Conservation (phyloP, 2,329 filamentous ascomycete genomes). For the Aspergillus unguis region DNA sequence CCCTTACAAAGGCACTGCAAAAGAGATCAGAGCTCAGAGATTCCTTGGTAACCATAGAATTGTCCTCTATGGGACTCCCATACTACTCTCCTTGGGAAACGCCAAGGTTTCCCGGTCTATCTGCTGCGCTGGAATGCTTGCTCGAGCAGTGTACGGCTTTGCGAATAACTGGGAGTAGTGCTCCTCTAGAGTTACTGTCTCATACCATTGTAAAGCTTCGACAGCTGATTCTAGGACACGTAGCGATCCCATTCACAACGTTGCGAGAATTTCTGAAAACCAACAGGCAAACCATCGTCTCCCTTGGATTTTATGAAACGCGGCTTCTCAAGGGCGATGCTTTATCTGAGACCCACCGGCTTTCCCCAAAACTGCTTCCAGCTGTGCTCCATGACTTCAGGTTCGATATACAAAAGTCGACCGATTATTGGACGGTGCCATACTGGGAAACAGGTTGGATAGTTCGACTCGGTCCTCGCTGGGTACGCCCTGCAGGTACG, state of each 20-base stretch:
- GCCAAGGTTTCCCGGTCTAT: background rate
- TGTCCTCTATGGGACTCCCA: background rate
- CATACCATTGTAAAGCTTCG: background rate
- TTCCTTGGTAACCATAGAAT: background rate
- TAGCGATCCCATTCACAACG: background rate
- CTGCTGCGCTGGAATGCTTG: background rate
- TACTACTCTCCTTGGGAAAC: background rate
- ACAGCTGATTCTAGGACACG: constrained; percentile 1
- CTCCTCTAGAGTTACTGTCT: background rate
- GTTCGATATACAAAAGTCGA: background rate
- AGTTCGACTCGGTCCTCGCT: background rate
- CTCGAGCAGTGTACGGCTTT: constrained; percentile 1
- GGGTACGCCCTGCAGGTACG: background rate
- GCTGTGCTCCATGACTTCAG: background rate
- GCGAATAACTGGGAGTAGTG: background rate
- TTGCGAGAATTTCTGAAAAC: background rate
- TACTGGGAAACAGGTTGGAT: constrained; percentile 2
- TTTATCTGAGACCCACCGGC: background rate
- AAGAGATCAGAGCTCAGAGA: background rate
- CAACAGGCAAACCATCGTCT: background rate
- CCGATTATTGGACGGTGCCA: background rate
- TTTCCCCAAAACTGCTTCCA: background rate
- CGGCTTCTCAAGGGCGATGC: background rate
- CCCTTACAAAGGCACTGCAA: background rate
- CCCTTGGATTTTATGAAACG: background rate